These are phyloP conservation scores for Canavalia ensiformis DNA, from an alignment of 306 rosid genomes.

Conservation along the genomic window DNA sequence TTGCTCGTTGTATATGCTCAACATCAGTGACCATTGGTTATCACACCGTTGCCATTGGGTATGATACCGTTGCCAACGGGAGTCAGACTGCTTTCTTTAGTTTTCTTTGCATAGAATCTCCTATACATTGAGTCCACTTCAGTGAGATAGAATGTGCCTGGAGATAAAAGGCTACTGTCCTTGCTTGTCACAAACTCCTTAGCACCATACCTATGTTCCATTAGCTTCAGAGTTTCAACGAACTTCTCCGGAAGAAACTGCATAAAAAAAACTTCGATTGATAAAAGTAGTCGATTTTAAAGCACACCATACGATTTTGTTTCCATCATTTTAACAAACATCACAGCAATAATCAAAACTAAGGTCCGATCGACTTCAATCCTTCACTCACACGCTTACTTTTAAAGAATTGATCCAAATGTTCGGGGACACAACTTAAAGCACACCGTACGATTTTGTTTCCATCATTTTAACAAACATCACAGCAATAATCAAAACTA, in stretches of 20 bases:
- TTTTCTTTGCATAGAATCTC: slow-evolving; percentile 80
- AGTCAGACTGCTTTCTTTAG: slow-evolving; percentile 38
- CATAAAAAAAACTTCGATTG: slow-evolving; percentile 42
- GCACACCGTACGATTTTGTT: slow-evolving; percentile 23
- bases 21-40: slow-evolving; percentile 76
- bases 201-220: slow-evolving; percentile 96
- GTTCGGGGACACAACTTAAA: neutral
- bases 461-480: neutral
- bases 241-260: slow-evolving; percentile 87
- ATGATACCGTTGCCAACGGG: slow-evolving; percentile 52
- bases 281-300: slow-evolving; percentile 37
- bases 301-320: slow-evolving; percentile 23
- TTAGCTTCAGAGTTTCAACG: slow-evolving; percentile 83
- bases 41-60: slow-evolving; percentile 47
- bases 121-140: slow-evolving; percentile 91
- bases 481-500: neutral
- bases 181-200: slow-evolving; percentile 93
- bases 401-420: neutral
- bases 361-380: neutral
- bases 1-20: slow-evolving; percentile 14
- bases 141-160: slow-evolving; percentile 96
- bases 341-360: neutral
- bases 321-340: slow-evolving; percentile 1
- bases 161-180: slow-evolving; percentile 75
- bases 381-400: neutral